Evolutionary conservation across 176 grass and related monocot species (phyloP).

Genomic region (Avena sativa): DNA sequence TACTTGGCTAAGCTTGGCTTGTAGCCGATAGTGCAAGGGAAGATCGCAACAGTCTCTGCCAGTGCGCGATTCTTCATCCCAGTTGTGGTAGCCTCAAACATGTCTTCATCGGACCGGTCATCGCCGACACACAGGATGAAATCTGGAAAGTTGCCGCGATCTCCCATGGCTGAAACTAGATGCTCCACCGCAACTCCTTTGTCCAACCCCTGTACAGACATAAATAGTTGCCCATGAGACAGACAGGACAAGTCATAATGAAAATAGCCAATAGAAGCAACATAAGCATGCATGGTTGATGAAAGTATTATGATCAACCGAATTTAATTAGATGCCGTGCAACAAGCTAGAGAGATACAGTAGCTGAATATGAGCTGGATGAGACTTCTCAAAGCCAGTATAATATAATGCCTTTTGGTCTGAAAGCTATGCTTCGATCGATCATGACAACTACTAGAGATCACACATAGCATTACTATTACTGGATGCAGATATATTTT

Average conservation of each 20-base stretch:
- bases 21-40: slow-evolving; percentile 70
- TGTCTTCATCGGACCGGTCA: slow-evolving; percentile 77
- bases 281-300: slow-evolving; percentile 12
- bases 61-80: slow-evolving; percentile 4
- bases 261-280: slow-evolving; percentile 1
- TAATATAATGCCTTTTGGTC: slow-evolving; percentile 52
- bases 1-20: slow-evolving; percentile 77
- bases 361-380: slow-evolving; percentile 51
- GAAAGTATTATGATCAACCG: slow-evolving; percentile 4
- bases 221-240: not conserved
- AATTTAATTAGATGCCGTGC: not conserved
- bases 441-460: slow-evolving; percentile 43
- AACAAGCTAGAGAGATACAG: slow-evolving; percentile 44
- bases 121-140: slow-evolving; percentile 69
- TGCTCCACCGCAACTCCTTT: slow-evolving; percentile 57
- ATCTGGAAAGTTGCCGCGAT: slow-evolving; percentile 49
- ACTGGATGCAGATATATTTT: not conserved
- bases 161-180: slow-evolving; percentile 42
- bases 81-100: slow-evolving; percentile 55
- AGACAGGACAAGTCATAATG: not conserved
- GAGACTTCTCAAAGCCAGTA: slow-evolving; percentile 46
- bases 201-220: slow-evolving; percentile 53
- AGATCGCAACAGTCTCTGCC: slow-evolving; percentile 40
- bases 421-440: slow-evolving; percentile 47
- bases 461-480: not conserved